These are phyloP conservation scores for Botrytis medusae DNA, from an alignment of 2,329 filamentous ascomycete genomes.

Conservation along the genomic window DNA sequence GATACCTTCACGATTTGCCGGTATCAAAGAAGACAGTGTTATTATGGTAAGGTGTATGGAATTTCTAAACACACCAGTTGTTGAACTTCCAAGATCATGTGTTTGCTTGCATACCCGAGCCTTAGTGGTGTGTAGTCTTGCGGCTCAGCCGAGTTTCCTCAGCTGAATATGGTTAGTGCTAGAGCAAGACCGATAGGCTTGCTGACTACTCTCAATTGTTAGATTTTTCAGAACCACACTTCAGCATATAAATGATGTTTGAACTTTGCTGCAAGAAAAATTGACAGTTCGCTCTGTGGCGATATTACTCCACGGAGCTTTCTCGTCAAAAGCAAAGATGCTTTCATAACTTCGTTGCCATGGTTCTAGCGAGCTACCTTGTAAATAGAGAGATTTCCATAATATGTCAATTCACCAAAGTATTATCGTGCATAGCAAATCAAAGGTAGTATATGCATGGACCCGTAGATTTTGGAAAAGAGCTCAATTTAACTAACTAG, in stretches of 20 bases:
- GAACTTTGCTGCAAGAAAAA: background rate
- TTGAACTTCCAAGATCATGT: background rate
- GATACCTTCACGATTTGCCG: background rate
- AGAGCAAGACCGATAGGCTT: background rate
- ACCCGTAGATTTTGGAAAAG: background rate
- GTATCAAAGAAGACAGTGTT: background rate
- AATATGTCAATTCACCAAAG: background rate
- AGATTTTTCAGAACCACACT: background rate
- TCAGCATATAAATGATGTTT: background rate
- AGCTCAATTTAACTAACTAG: background rate
- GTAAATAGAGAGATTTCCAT: background rate
- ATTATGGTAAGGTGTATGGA: background rate
- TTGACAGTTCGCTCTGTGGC: background rate
- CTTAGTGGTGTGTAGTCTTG: background rate
- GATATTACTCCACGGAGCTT: background rate
- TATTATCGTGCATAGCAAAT: too few species aligned
- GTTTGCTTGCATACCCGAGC: background rate
- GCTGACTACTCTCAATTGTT: background rate
- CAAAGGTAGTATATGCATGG: too few species aligned
- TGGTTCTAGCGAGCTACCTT: background rate
- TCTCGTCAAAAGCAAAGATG: background rate
- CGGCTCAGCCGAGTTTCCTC: background rate
- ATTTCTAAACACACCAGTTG: background rate
- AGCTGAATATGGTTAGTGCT: background rate
- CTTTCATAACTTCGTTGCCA: too few species aligned